phyloP scores from a whole-genome alignment of 495 filamentous ascomycete genomes.

The Aspergillus biplanus region DNA sequence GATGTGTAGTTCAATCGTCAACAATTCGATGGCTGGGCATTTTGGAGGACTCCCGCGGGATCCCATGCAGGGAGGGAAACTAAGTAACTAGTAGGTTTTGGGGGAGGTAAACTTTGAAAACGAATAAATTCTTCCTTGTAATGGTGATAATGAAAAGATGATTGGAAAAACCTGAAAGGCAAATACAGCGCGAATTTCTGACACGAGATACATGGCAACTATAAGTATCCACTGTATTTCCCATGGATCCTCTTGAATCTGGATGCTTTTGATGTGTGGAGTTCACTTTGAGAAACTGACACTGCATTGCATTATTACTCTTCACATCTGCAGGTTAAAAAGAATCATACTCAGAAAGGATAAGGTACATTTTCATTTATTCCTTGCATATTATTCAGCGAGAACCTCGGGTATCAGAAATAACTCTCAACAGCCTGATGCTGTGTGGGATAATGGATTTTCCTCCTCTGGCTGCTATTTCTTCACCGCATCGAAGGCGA shows the following conservation, averaged over 20 bases:
- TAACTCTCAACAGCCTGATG: neutral
- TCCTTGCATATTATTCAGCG: slow-evolving; percentile 16
- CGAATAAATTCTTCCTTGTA: neutral
- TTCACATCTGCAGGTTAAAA: neutral
- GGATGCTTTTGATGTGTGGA: neutral
- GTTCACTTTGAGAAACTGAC: neutral
- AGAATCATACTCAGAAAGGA: neutral
- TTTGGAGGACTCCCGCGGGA: slow-evolving; percentile 1
- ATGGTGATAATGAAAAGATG: slow-evolving; percentile 3
- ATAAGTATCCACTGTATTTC: slow-evolving; percentile 3
- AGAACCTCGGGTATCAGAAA: slow-evolving; percentile 21
- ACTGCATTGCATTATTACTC: neutral
- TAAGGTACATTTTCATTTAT: slow-evolving; percentile 6
- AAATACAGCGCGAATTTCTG: slow-evolving; percentile 3
- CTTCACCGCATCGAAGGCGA: slow-evolving; percentile 40
- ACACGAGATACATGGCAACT: neutral
- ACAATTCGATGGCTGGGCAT: slow-evolving; percentile 15
- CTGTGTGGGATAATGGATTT: slow-evolving; percentile 1
- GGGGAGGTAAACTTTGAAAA: neutral
- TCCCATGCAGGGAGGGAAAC: neutral
- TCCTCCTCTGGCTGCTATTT: slow-evolving; percentile 9
- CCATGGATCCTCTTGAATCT: neutral
- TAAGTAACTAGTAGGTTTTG: neutral
- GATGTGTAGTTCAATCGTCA: slow-evolving; percentile 5
- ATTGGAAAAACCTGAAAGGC: neutral